Base-by-base conservation (phyloP, 2,329 filamentous ascomycete species). In the Neonectria sp. region DNA sequence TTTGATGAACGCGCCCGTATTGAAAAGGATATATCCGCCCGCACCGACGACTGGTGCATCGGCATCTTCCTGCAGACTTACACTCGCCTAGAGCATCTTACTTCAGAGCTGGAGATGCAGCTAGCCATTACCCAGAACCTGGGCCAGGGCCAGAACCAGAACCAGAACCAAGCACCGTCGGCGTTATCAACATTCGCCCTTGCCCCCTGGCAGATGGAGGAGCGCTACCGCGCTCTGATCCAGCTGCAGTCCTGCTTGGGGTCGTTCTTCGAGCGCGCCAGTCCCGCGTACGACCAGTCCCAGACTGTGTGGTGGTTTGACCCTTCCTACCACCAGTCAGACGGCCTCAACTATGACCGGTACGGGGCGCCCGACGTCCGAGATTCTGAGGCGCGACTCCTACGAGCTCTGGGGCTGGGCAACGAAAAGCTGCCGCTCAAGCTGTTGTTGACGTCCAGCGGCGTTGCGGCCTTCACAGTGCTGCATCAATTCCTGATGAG, bases 261-360 rank as follows among this genome's bases (percentile, higher is more conserved):
- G n/a, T 67, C 64, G 12, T 67, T 67, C 59, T 67, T 67, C 21
- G 64, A 67, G n/a, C 55, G 64, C 15, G 64, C 64, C 21, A 67
- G 64, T 51, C 64, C 64, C 37, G 64, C 59, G 24, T 67, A 67
- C n/a, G 64, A 67, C n/a, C 64, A 67, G 48, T 62, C 64, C n/a
- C 48, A 40, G 27, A 67, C 64, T 25, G 59, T 67, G 15, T 67
- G 64, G 64, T 67, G 64, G 64, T 67, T 67, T 43, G 64, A 67
- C 21, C 59, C 64, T 51, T 67, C 64, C 7, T 67, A 67, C 35
- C 64, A 67, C 33, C 64, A 67, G 58, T 67, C 64, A 1, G 37
- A 67, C 8, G 64, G 64, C 15, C 64, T 67, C 37, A 67, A 67
- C 35, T 67, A 67, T 55, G 64, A 67, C 49, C 64, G 64, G 1